phyloP scores from a whole-genome alignment of 306 rosid species.

The Geum urbanum region DNA sequence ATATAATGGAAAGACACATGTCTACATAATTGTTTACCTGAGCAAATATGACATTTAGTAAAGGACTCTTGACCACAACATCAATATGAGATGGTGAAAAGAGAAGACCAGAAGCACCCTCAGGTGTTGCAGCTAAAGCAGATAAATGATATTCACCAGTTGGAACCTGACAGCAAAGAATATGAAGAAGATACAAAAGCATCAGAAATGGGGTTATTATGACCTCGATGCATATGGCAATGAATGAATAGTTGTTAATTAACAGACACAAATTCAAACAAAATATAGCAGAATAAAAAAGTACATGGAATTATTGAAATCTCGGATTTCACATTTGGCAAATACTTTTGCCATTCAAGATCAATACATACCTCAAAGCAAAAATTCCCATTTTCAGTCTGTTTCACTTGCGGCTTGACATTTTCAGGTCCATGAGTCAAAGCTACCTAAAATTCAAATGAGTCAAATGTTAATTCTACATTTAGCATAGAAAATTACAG shows the following conservation, averaged over 20 bases:
- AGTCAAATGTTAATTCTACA: constrained; percentile 24
- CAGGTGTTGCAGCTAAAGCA: constrained; percentile 71
- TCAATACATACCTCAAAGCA: constrained; percentile 81
- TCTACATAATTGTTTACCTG: constrained; percentile 49
- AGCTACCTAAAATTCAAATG: constrained; percentile 59
- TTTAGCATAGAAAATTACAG: constrained; percentile 17
- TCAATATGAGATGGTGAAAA: constrained; percentile 79
- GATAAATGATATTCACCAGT: constrained; percentile 93
- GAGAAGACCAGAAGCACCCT: constrained; percentile 75
- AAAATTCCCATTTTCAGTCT: constrained; percentile 71
- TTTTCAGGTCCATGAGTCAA: constrained; percentile 98
- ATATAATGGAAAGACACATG: constrained; percentile 1
- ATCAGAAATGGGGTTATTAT: constrained; percentile 9
- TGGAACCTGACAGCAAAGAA: constrained; percentile 53
- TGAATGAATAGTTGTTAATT: constrained; percentile 1
- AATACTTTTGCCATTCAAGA: constrained; percentile 1
- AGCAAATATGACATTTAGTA: constrained; percentile 73
- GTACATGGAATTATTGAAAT: not conserved
- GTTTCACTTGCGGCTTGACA: constrained; percentile 83
- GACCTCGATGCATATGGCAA: not conserved
- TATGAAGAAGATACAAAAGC: constrained; percentile 14
- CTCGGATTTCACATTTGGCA: not conserved
- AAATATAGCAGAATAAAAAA: not conserved
- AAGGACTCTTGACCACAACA: constrained; percentile 68
- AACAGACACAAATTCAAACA: constrained; percentile 7